phyloP scores from a whole-genome alignment of 108 stramenopile species.

The Nitzschia sp. region DNA sequence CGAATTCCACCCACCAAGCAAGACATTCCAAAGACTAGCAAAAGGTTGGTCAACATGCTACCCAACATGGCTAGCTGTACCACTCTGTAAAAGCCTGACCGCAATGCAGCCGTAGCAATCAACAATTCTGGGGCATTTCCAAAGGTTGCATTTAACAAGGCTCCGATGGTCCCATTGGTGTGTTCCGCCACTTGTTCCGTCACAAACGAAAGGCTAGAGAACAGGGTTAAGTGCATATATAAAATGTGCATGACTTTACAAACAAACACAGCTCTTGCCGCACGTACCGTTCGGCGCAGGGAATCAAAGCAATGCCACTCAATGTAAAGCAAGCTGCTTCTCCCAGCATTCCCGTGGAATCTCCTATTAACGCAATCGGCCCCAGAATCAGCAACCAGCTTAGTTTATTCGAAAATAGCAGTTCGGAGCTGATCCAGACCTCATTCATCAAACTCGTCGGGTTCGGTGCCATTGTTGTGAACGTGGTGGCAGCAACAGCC shows the following conservation, averaged over 20 bases:
- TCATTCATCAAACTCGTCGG: conserved; percentile 10
- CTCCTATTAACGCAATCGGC: conserved; percentile 86
- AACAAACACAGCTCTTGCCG: too few relatives aligned
- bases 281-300: conserved; percentile 76
- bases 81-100: conserved; percentile 83
- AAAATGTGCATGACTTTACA: background rate
- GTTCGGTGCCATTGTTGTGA: background rate
- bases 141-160: conserved; percentile 93
- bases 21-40: conserved; percentile 90
- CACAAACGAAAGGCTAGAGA: conserved; percentile 74
- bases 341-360: conserved; percentile 73
- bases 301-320: conserved; percentile 81
- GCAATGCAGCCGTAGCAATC: conserved; percentile 85
- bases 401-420: conserved; percentile 42
- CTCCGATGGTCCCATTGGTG: conserved; percentile 92
- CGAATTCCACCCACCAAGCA: conserved; percentile 85
- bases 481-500: background rate
- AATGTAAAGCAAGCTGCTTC: conserved; percentile 81
- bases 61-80: conserved; percentile 92
- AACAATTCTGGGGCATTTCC: conserved; percentile 93
- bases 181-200: conserved; percentile 93
- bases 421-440: conserved; percentile 23
- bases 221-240: conserved; percentile 5
- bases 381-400: conserved; percentile 88
- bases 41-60: conserved; percentile 83